A percentile compares a stretch with the other conserved stretches of the same genome.
These are phyloP conservation scores for Paramecium tetraurelia DNA, from an alignment of 73 alveolate species.

Conservation along the genomic window DNA sequence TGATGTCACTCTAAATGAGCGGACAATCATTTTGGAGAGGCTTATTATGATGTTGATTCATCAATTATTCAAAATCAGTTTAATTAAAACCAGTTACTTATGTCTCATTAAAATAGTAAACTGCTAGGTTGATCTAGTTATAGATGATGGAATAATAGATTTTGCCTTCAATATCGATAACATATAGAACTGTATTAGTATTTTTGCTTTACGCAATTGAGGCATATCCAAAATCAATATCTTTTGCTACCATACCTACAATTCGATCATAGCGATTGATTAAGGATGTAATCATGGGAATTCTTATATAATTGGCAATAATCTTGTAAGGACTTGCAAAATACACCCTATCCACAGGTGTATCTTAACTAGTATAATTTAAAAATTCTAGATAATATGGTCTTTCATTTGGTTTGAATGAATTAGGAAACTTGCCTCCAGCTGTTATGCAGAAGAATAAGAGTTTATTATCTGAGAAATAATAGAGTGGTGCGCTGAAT, in stretches of 20 bases:
- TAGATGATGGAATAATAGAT: background rate
- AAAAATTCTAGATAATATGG: background rate
- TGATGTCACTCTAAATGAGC: background rate
- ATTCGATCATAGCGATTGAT: background rate
- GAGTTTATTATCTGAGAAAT: background rate
- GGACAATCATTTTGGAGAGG: background rate
- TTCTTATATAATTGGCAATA: background rate
- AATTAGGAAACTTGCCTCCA: background rate
- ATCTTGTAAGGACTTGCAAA: background rate
- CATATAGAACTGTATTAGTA: background rate
- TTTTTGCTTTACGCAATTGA: background rate
- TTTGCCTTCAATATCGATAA: background rate
- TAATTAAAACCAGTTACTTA: background rate
- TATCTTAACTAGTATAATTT: background rate
- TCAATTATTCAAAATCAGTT: background rate
- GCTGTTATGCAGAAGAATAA: background rate
- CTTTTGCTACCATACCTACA: background rate
- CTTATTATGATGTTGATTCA: background rate
- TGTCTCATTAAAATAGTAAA: background rate
- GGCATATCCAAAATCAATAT: background rate
- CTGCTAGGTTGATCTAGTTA: background rate
- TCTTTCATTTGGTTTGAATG: background rate
- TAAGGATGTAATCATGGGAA: background rate
- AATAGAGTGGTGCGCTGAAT: background rate
- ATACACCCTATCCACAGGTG: background rate